Conservation (phyloP, 2,329 filamentous ascomycete species). For the Thelonectria blattea region DNA sequence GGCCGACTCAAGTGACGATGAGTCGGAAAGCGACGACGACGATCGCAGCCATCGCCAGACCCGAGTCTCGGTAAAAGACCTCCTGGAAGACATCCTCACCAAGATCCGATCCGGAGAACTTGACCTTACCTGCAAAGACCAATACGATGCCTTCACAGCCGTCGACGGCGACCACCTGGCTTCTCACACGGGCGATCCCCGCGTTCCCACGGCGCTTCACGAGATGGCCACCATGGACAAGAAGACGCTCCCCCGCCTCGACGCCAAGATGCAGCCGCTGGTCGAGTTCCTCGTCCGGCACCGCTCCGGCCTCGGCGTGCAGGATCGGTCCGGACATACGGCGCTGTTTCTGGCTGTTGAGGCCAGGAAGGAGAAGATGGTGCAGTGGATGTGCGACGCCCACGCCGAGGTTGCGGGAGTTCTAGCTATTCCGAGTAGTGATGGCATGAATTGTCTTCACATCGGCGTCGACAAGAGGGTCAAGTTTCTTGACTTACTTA, state of each 20-base stretch:
- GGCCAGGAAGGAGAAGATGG: slow-evolving; percentile 2
- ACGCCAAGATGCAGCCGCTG: slow-evolving; percentile 26
- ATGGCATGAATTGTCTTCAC: slow-evolving; percentile 14
- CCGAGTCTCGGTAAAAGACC: not conserved
- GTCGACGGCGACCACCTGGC: slow-evolving; percentile 19
- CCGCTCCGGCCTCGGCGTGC: not conserved
- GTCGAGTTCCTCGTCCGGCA: not conserved
- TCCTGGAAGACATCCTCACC: not conserved
- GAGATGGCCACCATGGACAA: slow-evolving; percentile 27
- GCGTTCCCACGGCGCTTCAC: slow-evolving; percentile 27
- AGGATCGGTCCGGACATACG: not conserved
- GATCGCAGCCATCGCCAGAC: not conserved
- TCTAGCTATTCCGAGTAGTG: slow-evolving; percentile 1
- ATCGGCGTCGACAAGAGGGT: slow-evolving; percentile 22
- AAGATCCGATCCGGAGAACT: not conserved
- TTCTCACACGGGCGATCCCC: slow-evolving; percentile 17
- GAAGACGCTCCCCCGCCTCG: slow-evolving; percentile 24
- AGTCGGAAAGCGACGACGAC: slow-evolving; percentile 28
- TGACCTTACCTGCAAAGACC: not conserved
- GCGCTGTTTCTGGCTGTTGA: slow-evolving; percentile 8
- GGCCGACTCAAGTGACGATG: slow-evolving; percentile 21
- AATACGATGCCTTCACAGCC: slow-evolving; percentile 2
- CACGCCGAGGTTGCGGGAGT: slow-evolving; percentile 6
- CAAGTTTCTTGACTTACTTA: slow-evolving; percentile 26
- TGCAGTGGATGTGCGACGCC: slow-evolving; percentile 16